Evolutionary conservation across 2,329 filamentous ascomycete species (phyloP).

Genomic region (Botrytis tulipae): DNA sequence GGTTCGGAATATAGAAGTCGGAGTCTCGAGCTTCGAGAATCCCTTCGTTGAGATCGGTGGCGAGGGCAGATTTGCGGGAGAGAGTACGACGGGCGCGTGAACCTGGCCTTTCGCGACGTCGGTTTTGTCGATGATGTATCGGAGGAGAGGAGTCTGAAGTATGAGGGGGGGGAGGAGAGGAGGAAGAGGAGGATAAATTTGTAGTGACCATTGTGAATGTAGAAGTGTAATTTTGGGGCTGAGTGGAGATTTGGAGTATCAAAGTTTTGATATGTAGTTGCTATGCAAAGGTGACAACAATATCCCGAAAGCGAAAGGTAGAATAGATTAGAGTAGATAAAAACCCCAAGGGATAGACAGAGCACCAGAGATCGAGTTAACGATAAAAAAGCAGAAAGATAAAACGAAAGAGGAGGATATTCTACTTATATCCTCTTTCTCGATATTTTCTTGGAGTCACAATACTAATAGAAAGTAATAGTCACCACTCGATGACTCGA

Average conservation of each 20-base stretch:
- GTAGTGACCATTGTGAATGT: neutral
- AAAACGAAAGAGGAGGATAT: neutral
- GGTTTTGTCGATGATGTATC: slow-evolving; percentile 34
- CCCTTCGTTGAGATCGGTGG: slow-evolving; percentile 32
- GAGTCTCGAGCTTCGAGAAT: slow-evolving; percentile 33
- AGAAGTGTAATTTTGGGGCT: neutral
- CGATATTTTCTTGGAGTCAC: neutral
- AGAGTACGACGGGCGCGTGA: slow-evolving; percentile 35
- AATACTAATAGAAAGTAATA: neutral
- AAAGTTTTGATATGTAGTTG: neutral
- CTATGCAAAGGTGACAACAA: neutral
- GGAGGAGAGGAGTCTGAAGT: slow-evolving; percentile 18
- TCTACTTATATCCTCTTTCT: neutral
- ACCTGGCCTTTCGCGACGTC: slow-evolving; percentile 37
- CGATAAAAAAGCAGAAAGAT: neutral
- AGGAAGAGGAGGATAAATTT: neutral
- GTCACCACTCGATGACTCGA: slow-evolving; percentile 16
- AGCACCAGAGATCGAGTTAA: neutral
- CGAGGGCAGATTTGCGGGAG: slow-evolving; percentile 31
- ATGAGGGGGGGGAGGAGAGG: neutral
- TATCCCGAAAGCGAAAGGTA: neutral
- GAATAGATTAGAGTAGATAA: neutral
- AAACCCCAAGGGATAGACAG: neutral
- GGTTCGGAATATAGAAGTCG: slow-evolving; percentile 29
- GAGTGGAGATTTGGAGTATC: neutral